A percentile compares a stretch with the other conserved stretches of the same genome.
phyloP scores from a whole-genome alignment of 306 rosid genomes.

The Cucurbita argyrosperma region DNA sequence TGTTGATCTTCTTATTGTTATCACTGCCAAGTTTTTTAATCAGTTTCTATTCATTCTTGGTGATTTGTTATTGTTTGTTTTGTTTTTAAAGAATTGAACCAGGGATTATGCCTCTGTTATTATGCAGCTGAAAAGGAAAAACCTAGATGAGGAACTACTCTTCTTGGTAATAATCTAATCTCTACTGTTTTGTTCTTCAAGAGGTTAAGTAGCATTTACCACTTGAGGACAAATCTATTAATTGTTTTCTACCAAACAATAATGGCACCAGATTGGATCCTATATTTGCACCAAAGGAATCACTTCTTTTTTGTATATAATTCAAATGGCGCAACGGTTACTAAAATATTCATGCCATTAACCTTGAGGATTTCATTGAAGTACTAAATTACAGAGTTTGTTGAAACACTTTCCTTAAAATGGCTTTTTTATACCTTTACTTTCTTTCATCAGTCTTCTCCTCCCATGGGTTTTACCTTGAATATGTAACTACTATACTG shows the following conservation, averaged over 20 bases:
- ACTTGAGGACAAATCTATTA: conserved; percentile 1
- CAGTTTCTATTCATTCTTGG: background rate
- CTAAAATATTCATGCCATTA: background rate
- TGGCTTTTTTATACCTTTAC: background rate
- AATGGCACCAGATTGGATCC: conserved; percentile 10
- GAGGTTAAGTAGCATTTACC: conserved; percentile 6
- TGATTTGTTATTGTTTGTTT: background rate
- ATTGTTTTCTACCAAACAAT: conserved; percentile 1
- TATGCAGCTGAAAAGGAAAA: background rate
- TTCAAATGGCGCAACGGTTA: conserved; percentile 4
- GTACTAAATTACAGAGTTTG: background rate
- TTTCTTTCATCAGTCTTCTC: background rate
- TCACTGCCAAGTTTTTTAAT: background rate
- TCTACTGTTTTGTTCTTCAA: conserved; percentile 6
- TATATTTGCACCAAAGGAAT: conserved; percentile 6
- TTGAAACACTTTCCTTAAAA: background rate
- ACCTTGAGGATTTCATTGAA: conserved; percentile 4
- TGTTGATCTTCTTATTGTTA: background rate
- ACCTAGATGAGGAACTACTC: conserved; percentile 2
- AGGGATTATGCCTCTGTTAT: background rate
- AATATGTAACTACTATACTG: background rate
- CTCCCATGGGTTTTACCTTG: background rate
- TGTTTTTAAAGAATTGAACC: background rate
- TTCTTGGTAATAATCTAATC: background rate
- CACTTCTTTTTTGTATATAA: background rate